Conservation (phyloP, 768 basidiomycete species). For the Ramaria sp. region DNA sequence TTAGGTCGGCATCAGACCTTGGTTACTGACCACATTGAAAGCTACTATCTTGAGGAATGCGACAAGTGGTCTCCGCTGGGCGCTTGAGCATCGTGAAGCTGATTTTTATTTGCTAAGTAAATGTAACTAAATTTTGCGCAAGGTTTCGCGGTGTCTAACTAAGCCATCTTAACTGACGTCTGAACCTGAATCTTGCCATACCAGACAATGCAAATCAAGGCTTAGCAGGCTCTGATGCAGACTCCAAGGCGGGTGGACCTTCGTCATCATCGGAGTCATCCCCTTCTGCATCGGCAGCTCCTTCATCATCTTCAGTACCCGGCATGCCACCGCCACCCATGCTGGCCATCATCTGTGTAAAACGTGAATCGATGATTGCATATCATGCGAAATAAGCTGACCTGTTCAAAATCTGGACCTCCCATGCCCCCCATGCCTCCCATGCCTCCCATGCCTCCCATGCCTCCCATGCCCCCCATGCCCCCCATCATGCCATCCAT, state of each 20-base stretch:
- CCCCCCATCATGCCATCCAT: slow-evolving; percentile 40
- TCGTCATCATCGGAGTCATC: slow-evolving; percentile 47
- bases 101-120: too few relatives aligned
- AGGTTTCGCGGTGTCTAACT: too few relatives aligned
- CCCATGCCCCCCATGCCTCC: slow-evolving; percentile 40
- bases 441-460: slow-evolving; percentile 44
- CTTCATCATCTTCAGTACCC: slow-evolving; percentile 11
- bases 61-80: neutral
- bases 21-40: slow-evolving; percentile 2
- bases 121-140: too few relatives aligned
- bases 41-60: too few relatives aligned
- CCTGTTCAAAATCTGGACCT: slow-evolving; percentile 58
- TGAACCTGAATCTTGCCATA: too few relatives aligned
- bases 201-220: too few relatives aligned
- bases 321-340: slow-evolving; percentile 21
- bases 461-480: slow-evolving; percentile 45
- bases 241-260: slow-evolving; percentile 71
- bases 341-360: slow-evolving; percentile 30
- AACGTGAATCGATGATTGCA: slow-evolving; percentile 6
- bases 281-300: slow-evolving; percentile 20
- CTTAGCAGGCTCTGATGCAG: neutral
- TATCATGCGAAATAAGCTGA: slow-evolving; percentile 16
- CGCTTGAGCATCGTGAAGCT: too few relatives aligned
- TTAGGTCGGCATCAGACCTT: neutral
- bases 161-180: too few relatives aligned